Base-by-base conservation (phyloP, 108 stramenopile genomes). In the Cyclotella atomus region DNA sequence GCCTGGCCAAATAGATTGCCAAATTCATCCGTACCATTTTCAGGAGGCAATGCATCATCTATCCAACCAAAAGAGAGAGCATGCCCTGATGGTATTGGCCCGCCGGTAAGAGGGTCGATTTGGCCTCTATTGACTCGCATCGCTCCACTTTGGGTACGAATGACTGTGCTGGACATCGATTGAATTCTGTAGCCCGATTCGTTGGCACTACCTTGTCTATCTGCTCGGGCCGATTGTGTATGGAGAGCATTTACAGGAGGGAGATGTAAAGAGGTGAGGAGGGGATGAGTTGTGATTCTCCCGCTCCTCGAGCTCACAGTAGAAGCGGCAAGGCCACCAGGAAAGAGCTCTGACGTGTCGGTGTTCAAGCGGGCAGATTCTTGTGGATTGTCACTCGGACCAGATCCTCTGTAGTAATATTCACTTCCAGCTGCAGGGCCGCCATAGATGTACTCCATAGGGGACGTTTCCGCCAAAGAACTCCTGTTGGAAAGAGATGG, bases 401-500 rank as follows among this genome's bases (percentile, higher is more conserved):
- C n/a, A 32, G 30, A 2, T 57, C 56, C 32, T 7, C 81, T 21
- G 70, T 85, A 77, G 33, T 84, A 93, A 66, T 86, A 78, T 38
- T 87, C 64, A 60, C 83, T 89, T 32, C 84, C 86, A 34, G 85
- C 49, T 38, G 80, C 75, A 10, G 90, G 88, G 21, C 88, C 89
- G 32, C 89, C 90, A 80, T 65, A 94, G 3, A 91, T 76, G 59
- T 77, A 89, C 45, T 94, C 93, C 87, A 91, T 91, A 14, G 89
- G 82, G 19, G 32, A 49, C 4, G 49, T 23, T 41, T 77, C 70
- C 7, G 33, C 36, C 33, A 47, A 63, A n/a, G n/a, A n/a, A 25
- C 55, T 46, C 15, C 73, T 65, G 30, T 62, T 70, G 1, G 36
- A 59, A 70, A 49, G 0, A 19, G 19, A 43, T 36, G 49, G 20